phyloP scores from a whole-genome alignment of 306 rosid genomes.

The Quercus aquifolioides region DNA sequence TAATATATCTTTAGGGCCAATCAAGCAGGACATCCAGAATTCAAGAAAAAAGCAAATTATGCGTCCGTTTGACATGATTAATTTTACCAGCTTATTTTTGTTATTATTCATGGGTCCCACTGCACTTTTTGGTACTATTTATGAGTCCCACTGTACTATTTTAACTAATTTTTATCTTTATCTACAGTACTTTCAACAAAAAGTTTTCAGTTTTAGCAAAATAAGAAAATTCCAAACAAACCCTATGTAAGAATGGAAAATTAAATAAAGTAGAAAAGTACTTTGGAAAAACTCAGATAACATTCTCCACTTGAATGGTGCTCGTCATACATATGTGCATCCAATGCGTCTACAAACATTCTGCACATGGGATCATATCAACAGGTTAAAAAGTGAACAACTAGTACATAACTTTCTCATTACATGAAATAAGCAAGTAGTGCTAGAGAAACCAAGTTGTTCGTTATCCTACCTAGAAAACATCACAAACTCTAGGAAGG shows the following conservation, averaged over 20 bases:
- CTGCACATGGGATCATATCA: conserved; percentile 42
- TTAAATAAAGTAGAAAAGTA: conserved; percentile 28
- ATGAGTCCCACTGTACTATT: no score
- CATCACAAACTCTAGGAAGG: conserved; percentile 93
- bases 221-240: no score
- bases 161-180: no score
- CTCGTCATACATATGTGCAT: conserved; percentile 65
- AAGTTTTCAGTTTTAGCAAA: no score
- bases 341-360: conserved; percentile 90
- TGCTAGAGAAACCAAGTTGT: not conserved
- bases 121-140: no score
- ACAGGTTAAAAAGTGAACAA: conserved; percentile 3
- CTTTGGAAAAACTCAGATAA: conserved; percentile 75
- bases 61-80: not conserved
- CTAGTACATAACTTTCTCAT: not conserved
- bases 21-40: not conserved
- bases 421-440: conserved; percentile 1
- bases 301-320: conserved; percentile 80
- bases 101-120: no score
- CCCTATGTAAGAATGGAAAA: not conserved
- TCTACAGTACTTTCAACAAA: no score
- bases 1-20: not conserved
- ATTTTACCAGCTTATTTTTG: no score
- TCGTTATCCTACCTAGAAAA: conserved; percentile 70
- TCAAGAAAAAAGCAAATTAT: not conserved